Conservation (phyloP, 371 early-diverging fungal genomes). For the Mucor piriformis region DNA sequence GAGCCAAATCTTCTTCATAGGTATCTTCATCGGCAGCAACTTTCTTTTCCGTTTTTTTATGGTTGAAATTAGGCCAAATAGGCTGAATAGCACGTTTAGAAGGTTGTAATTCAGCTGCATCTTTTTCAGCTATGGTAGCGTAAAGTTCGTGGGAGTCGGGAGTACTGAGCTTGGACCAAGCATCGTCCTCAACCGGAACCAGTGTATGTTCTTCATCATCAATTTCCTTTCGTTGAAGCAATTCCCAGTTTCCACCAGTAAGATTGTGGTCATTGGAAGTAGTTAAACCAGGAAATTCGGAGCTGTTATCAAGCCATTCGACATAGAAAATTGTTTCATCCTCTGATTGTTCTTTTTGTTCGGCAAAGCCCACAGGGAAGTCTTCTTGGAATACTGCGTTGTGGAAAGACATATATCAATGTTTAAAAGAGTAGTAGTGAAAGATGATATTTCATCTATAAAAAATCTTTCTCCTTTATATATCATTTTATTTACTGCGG, state of each 20-base stretch:
- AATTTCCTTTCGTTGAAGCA: conserved; percentile 19
- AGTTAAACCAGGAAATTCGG: conserved; percentile 21
- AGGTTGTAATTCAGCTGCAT: conserved; percentile 14
- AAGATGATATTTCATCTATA: no score
- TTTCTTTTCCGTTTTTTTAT: neutral
- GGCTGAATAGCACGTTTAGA: conserved; percentile 13
- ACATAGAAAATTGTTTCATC: conserved; percentile 10
- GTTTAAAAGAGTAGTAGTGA: no score
- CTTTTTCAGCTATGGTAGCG: conserved; percentile 18
- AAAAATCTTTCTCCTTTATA: no score
- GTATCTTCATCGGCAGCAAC: neutral
- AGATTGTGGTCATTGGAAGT: neutral
- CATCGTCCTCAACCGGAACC: conserved; percentile 7
- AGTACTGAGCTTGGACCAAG: conserved; percentile 17
- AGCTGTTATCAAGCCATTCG: conserved; percentile 19
- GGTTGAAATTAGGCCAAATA: conserved; percentile 6
- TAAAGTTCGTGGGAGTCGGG: conserved; percentile 5
- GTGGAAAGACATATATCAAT: no score
- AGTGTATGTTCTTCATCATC: conserved; percentile 6
- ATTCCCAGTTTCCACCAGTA: conserved; percentile 14
- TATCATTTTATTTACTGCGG: no score
- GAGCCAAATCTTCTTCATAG: conserved; percentile 1
- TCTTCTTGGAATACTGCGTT: no score
- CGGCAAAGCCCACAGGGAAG: conserved; percentile 24
- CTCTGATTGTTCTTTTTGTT: neutral